Percentiles rank a stretch among this genome's conserved stretches.
Evolutionary conservation across 345 rosid species (phyloP).

Genomic region (Carallia pectinifolia): DNA sequence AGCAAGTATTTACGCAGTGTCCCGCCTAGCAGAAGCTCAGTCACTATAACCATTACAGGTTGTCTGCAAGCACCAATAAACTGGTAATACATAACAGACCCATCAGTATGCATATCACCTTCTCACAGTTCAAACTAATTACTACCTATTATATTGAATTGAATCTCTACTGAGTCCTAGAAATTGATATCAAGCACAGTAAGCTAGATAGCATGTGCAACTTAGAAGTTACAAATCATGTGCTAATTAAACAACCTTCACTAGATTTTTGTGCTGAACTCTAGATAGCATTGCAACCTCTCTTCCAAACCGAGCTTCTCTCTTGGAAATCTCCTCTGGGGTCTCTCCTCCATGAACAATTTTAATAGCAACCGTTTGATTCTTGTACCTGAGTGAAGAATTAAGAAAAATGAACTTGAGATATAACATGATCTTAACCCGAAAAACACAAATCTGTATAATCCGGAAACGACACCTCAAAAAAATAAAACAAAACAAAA

Average conservation of each 20-base stretch:
- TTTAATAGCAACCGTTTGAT: conserved; percentile 87
- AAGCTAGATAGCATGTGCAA: neutral
- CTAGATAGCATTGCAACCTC: conserved; percentile 87
- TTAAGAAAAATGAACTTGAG: neutral
- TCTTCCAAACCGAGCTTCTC: conserved; percentile 72
- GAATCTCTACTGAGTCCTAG: too few species aligned
- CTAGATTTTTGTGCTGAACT: conserved; percentile 90
- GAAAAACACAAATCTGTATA: neutral
- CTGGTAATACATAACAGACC: conserved; percentile 37
- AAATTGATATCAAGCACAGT: neutral
- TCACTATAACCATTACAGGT: conserved; percentile 93
- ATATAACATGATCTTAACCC: conserved; percentile 8
- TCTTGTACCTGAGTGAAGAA: conserved; percentile 51
- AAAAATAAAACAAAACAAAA: neutral
- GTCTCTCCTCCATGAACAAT: conserved; percentile 71
- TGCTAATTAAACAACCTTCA: conserved; percentile 55
- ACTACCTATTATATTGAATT: neutral
- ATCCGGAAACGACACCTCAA: neutral
- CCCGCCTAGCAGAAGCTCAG: conserved; percentile 85
- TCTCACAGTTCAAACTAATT: neutral
- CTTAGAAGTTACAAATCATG: neutral
- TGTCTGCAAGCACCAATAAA: conserved; percentile 97
- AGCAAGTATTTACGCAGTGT: conserved; percentile 82
- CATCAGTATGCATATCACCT: neutral
- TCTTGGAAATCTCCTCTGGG: conserved; percentile 78